Conservation (phyloP, 805 yeast species). For the Barnettozyma vustinii region DNA sequence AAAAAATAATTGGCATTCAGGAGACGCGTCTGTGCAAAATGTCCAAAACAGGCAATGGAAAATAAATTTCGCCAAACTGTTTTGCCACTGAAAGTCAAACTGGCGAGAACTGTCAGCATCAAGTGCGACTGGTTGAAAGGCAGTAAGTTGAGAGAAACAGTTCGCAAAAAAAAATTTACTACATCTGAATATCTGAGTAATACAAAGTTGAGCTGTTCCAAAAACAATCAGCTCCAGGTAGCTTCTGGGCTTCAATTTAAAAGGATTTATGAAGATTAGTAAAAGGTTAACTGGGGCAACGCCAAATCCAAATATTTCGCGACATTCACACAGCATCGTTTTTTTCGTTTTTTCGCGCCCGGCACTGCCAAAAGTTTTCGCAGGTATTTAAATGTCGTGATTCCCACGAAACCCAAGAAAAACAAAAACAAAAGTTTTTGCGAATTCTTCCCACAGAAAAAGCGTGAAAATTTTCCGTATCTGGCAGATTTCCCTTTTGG, state of each 20-base stretch:
- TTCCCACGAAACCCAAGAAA: slow-evolving; percentile 6
- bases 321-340: neutral
- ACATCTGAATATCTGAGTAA: neutral
- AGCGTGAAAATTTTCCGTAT: slow-evolving; percentile 5
- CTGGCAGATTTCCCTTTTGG: slow-evolving; percentile 2
- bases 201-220: too few relatives aligned
- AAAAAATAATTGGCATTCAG: too few relatives aligned
- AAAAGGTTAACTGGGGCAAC: neutral
- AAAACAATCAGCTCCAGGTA: neutral
- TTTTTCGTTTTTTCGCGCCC: slow-evolving; percentile 1
- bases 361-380: neutral
- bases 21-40: neutral
- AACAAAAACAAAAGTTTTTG: slow-evolving; percentile 3
- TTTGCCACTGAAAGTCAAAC: neutral
- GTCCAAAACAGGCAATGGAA: neutral
- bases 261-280: neutral
- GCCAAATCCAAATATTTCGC: neutral
- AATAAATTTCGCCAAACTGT: neutral
- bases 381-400: slow-evolving; percentile 7
- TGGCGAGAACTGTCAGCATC: neutral
- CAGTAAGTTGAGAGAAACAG: neutral
- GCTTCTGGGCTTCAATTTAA: neutral
- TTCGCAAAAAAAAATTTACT: too few relatives aligned
- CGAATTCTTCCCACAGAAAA: neutral
- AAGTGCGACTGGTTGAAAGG: neutral